Evolutionary conservation across 2,329 filamentous ascomycete genomes (phyloP), one percentile per base, ranked within the genome.

Genomic region (Ambrosiella cleistominuta): DNA sequence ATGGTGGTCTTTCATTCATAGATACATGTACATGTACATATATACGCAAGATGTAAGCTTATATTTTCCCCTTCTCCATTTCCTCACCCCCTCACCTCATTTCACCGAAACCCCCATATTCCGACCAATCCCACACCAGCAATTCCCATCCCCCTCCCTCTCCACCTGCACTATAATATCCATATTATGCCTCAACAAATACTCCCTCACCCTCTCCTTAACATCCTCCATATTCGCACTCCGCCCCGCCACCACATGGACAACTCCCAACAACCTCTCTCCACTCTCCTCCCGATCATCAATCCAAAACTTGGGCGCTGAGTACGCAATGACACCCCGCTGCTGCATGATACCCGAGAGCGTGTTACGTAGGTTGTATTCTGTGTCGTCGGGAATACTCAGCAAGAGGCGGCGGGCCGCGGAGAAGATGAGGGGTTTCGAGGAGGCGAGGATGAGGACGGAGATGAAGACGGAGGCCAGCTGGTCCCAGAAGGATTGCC

Each of bases 401-500:
- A 98, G 77, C 19, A 98, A 75, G 2, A 98, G 74, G 17, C 86
- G 84, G 65, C 84, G 85, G 1, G 89, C 93, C 1, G 87, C 89
- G 13, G 86, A 88, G 62, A 81, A 82, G 19, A 98, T 89, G 0
- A 98, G 78, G 0, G 93, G 93, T 37, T 91, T 80, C 0, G 93
- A 88, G 7, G 90, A 95, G n/a, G 85, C 78, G 68, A 96, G 90
- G 63, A 98, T 98, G 52, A 98, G 76, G 35, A 93, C 77, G 0
- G 93, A 91, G 63, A 98, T 98, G 61, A 96, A 77, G 68, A 90
- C 94, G 0, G 91, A 96, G 0, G 93, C 93, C 17, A 97, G 71
- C 1, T 93, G 93, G 68, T 98, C 93, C 81, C 91, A 98, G 27
- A 91, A 88, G 6, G 88, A 80, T 89, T 91, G 97, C 13, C 86